Percentiles rank a stretch among this genome's conserved stretches.
Evolutionary conservation across 345 rosid species (phyloP).

Genomic region (Aquilaria sinensis): DNA sequence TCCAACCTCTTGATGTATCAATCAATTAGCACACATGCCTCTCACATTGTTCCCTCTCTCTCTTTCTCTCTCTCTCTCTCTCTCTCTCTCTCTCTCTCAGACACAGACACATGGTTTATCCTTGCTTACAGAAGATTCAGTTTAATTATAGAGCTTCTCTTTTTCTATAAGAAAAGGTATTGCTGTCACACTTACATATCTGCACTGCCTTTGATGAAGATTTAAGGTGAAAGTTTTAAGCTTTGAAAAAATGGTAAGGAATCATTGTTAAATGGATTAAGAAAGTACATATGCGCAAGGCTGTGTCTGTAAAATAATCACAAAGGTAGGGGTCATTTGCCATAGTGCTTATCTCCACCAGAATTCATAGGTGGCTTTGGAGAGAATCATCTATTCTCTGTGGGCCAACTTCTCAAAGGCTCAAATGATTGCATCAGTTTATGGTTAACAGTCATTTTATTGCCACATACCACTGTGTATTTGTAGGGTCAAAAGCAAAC

Average conservation of each 20-base stretch:
- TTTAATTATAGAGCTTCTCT: not conserved
- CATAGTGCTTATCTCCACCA: slow-evolving; percentile 12
- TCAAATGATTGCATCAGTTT: not conserved
- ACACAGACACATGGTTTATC: too few relatives aligned
- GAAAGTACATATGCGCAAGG: not conserved
- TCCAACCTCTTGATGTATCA: too few relatives aligned
- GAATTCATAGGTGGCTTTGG: slow-evolving; percentile 9
- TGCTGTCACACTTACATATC: slow-evolving; percentile 12
- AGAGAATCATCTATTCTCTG: not conserved
- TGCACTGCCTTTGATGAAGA: slow-evolving; percentile 32
- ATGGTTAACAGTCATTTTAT: too few relatives aligned
- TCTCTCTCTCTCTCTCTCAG: too few relatives aligned
- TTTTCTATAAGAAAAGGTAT: too few relatives aligned
- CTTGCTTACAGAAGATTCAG: too few relatives aligned
- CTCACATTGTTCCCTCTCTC: too few relatives aligned
- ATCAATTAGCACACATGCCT: too few relatives aligned
- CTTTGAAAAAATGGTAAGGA: slow-evolving; percentile 4
- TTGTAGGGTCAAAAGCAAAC: too few relatives aligned
- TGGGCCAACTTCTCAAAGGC: slow-evolving; percentile 2
- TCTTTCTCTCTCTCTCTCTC: not conserved
- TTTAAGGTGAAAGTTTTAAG: slow-evolving; percentile 16
- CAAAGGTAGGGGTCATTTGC: slow-evolving; percentile 10
- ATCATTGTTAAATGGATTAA: slow-evolving; percentile 10
- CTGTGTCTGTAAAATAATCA: not conserved
- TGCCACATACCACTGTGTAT: too few relatives aligned